Evolutionary conservation across 495 filamentous ascomycete genomes (phyloP).

Genomic region (Paragyromitra xinjiangensis): DNA sequence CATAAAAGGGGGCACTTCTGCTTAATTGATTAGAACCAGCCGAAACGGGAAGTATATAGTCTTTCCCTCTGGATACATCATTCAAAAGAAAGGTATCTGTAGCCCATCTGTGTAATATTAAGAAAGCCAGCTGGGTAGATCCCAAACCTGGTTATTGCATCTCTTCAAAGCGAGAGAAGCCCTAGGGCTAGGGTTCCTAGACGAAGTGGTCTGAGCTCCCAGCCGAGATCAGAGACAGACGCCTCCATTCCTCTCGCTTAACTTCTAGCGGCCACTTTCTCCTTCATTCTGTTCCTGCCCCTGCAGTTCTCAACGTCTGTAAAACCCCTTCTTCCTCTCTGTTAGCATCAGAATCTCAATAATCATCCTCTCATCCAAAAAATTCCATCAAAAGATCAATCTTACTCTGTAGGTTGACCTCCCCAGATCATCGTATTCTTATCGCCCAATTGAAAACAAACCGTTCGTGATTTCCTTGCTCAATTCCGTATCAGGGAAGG

Average conservation of each 20-base stretch:
- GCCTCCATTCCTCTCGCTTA: slow-evolving; percentile 24
- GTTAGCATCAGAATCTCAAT: neutral
- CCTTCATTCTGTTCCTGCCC: neutral
- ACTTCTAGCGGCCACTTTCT: neutral
- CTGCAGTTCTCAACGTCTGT: neutral
- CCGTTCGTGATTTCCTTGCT: neutral
- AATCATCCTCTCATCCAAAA: neutral
- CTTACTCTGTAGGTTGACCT: slow-evolving; percentile 3
- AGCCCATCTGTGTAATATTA: too few species aligned
- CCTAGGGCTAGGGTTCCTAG: slow-evolving; percentile 7
- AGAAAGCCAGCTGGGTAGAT: too few species aligned
- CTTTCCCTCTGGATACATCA: too few species aligned
- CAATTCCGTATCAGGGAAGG: neutral
- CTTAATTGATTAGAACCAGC: too few species aligned
- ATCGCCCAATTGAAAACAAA: neutral
- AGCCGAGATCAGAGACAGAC: slow-evolving; percentile 4
- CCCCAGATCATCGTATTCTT: neutral
- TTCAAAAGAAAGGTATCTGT: too few species aligned
- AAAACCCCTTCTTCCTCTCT: neutral
- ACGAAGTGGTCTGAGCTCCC: slow-evolving; percentile 27
- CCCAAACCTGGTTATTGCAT: too few species aligned
- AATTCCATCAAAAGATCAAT: neutral
- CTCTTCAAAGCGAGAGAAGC: neutral
- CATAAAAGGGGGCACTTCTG: too few species aligned
- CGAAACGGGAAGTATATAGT: too few species aligned